Base-by-base conservation (phyloP, 176 grass and related monocot species). In the Aegilops speltoides region DNA sequence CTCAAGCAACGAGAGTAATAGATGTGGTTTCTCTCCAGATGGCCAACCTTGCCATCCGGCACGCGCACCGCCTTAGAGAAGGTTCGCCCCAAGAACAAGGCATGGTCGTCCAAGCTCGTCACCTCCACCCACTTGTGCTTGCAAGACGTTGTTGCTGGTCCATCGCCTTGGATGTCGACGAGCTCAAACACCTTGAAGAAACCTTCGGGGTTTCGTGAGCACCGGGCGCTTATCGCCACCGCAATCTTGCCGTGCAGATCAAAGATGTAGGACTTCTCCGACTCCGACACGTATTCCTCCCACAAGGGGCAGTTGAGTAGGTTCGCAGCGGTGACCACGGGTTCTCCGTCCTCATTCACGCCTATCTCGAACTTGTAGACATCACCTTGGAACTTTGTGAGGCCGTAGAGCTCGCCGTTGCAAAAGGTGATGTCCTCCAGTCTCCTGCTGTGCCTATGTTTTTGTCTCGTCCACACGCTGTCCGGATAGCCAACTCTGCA, bases 161-260 rank as follows among this genome's bases (percentile, higher is more conserved):
- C 38, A 3, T 26, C 25, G 71, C 6, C 40, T 16, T 74, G 5
- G n/a, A 74, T 74, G 71, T 26, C 38, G 41, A 45, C 38, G 3
- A 73, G n/a, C 38, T 73, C 12, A 11, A 73, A 73, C n/a, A 73
- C 70, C 38, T 73, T 73, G 70, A 73, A 73, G 38, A 45, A 73
- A 45, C 0, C 5, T 15, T 38, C 11, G 22, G 24, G 10, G 22
- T 43, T 43, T 24, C 0, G 20, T 4, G 69, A 45, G 20, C 37
- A 45, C 1, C 15, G 22, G 2, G 12, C n/a, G n/a, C 10, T 25
- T 12, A 12, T 73, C 40, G 71, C 71, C 38, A 46, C 43, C 2
- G 71, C 71, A 45, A 73, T 3, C 22, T 46, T 46, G n/a, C 71
- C 40, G 1, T 46, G 40, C 43, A 74, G 23, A 17, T 74, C 23